Percentiles rank a stretch among this genome's conserved stretches.
phyloP scores from a whole-genome alignment of 192 early-diverging fungal species.

The Backusella australiensis region DNA sequence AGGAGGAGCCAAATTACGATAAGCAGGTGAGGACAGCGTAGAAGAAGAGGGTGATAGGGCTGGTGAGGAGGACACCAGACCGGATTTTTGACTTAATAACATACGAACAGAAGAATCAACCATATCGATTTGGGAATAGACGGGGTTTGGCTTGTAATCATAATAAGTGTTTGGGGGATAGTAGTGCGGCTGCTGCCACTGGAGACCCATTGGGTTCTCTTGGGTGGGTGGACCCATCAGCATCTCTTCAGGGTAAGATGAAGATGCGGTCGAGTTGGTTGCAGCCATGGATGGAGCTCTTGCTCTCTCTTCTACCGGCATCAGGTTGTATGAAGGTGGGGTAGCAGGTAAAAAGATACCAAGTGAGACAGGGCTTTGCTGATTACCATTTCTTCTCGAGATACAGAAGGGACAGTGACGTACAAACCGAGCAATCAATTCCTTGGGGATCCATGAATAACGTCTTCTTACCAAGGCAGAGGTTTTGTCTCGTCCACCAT shows the following conservation, averaged over 20 bases:
- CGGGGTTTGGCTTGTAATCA: slow-evolving; percentile 1
- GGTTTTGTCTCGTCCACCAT: slow-evolving; percentile 49
- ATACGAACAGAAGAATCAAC: slow-evolving; percentile 8
- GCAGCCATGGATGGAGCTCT: background rate
- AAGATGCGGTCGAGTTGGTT: background rate
- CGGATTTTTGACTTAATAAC: slow-evolving; percentile 4
- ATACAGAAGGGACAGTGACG: slow-evolving; percentile 30
- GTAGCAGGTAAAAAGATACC: background rate
- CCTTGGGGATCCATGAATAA: slow-evolving; percentile 32
- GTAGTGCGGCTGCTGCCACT: background rate
- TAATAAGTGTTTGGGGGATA: background rate
- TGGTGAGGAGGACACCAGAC: background rate
- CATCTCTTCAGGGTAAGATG: background rate
- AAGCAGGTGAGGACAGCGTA: slow-evolving; percentile 5
- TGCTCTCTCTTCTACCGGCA: background rate
- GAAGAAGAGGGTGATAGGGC: background rate
- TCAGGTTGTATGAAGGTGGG: background rate
- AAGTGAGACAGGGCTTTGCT: background rate
- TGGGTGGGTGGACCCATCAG: background rate
- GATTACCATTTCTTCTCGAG: slow-evolving; percentile 21
- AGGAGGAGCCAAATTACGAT: background rate
- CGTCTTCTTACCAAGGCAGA: slow-evolving; percentile 43
- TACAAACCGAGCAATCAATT: slow-evolving; percentile 29
- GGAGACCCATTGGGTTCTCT: background rate
- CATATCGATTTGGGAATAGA: background rate